Evolutionary conservation across 768 basidiomycete genomes (phyloP).

Genomic region (Phanerochaete sordida): DNA sequence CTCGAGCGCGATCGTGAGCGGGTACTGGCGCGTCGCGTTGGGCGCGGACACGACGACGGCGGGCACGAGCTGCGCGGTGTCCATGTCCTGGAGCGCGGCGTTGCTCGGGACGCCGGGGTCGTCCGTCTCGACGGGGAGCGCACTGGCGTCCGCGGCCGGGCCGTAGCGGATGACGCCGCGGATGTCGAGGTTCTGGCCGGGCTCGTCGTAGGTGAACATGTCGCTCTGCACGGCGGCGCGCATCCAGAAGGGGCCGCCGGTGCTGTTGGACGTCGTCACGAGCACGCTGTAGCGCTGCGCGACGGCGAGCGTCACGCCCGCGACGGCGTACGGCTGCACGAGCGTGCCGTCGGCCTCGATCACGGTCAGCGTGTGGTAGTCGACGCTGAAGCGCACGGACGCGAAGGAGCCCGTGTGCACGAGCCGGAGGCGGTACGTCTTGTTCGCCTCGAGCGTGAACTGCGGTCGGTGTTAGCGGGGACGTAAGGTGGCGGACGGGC

Average conservation of each 20-base stretch:
- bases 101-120: conserved; percentile 7
- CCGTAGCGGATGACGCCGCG: conserved; percentile 7
- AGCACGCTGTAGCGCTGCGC: conserved; percentile 52
- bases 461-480: conserved; percentile 19
- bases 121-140: conserved; percentile 5
- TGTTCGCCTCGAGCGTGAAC: conserved; percentile 34
- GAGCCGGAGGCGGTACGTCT: conserved; percentile 44
- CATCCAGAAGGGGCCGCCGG: conserved; percentile 36
- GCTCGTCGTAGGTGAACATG: conserved; percentile 29
- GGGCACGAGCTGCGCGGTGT: conserved; percentile 9
- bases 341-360: conserved; percentile 47
- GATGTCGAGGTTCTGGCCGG: conserved; percentile 7
- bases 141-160: neutral
- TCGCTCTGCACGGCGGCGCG: conserved; percentile 27
- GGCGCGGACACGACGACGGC: conserved; percentile 7
- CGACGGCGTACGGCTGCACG: conserved; percentile 35
- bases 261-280: conserved; percentile 36
- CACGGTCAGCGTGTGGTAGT: conserved; percentile 42
- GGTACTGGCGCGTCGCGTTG: conserved; percentile 3
- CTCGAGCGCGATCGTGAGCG: conserved; percentile 24
- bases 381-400: conserved; percentile 41
- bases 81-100: conserved; percentile 5
- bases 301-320: conserved; percentile 37
- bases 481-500: neutral
- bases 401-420: conserved; percentile 47